Evolutionary conservation across 148 eudicot species (phyloP).

Genomic region (Fallopia convolvulus): DNA sequence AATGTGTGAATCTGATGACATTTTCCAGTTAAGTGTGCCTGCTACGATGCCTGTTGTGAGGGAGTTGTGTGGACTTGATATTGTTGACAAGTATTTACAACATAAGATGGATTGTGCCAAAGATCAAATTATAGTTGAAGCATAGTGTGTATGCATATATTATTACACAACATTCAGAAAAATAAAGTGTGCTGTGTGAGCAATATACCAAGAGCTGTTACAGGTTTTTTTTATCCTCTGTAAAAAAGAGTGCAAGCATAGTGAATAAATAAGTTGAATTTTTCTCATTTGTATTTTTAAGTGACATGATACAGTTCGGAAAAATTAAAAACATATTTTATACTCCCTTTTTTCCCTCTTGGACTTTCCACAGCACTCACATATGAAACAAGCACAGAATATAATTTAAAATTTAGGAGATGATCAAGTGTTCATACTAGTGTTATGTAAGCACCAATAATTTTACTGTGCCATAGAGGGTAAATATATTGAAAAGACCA

Average conservation of each 20-base stretch:
- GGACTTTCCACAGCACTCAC: too few relatives aligned
- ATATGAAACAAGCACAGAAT: too few relatives aligned
- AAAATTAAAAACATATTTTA: too few relatives aligned
- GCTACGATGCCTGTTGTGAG: conserved; percentile 51
- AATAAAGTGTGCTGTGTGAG: background rate
- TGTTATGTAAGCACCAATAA: too few relatives aligned
- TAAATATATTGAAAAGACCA: too few relatives aligned
- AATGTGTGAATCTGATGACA: conserved; percentile 13
- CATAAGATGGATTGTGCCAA: background rate
- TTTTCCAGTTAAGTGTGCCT: conserved; percentile 67
- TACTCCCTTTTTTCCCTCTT: too few relatives aligned
- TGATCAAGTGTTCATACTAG: too few relatives aligned
- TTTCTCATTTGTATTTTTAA: background rate
- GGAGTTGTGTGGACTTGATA: background rate
- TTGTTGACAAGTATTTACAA: background rate
- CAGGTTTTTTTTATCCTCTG: too few relatives aligned
- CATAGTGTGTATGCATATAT: background rate
- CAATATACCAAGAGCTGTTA: background rate
- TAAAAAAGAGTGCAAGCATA: background rate
- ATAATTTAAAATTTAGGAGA: too few relatives aligned
- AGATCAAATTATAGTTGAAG: background rate
- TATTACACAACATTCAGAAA: background rate
- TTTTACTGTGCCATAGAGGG: too few relatives aligned
- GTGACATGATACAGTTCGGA: too few relatives aligned
- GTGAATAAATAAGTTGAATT: background rate